Evolutionary conservation across 805 yeast species (phyloP).

Genomic region (Nakazawaea ishiwadae): DNA sequence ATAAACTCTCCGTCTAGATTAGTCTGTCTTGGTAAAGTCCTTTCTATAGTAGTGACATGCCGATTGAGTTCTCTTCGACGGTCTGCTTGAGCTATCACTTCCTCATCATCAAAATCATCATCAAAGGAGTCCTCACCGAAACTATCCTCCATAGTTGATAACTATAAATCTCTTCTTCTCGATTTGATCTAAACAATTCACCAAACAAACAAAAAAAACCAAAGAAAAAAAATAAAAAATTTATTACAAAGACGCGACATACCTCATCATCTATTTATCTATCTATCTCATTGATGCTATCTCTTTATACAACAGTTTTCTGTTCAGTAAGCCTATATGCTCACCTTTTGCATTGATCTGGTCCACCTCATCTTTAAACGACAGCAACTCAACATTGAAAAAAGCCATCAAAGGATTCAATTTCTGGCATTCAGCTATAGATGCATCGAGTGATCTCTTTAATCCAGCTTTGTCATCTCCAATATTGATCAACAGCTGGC

Average conservation of each 20-base stretch:
- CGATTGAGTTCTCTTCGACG: constrained; percentile 26
- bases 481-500: constrained; percentile 45
- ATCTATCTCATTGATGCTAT: constrained; percentile 4
- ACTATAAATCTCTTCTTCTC: background rate
- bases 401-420: constrained; percentile 51
- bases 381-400: constrained; percentile 56
- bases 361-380: constrained; percentile 63
- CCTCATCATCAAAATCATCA: constrained; percentile 25
- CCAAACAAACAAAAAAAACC: background rate
- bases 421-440: constrained; percentile 48
- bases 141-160: background rate
- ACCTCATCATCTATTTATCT: background rate
- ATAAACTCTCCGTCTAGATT: constrained; percentile 21
- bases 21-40: constrained; percentile 19
- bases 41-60: constrained; percentile 19
- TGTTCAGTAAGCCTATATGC: constrained; percentile 7
- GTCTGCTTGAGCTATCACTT: constrained; percentile 27
- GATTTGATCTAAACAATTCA: background rate
- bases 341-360: constrained; percentile 31
- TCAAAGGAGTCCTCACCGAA: constrained; percentile 8
- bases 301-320: constrained; percentile 5
- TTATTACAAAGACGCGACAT: background rate
- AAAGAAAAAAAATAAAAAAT: background rate
- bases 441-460: constrained; percentile 34
- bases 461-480: constrained; percentile 42